Base-by-base conservation (phyloP, 495 filamentous ascomycete species). In the Neurospora sublineolata region DNA sequence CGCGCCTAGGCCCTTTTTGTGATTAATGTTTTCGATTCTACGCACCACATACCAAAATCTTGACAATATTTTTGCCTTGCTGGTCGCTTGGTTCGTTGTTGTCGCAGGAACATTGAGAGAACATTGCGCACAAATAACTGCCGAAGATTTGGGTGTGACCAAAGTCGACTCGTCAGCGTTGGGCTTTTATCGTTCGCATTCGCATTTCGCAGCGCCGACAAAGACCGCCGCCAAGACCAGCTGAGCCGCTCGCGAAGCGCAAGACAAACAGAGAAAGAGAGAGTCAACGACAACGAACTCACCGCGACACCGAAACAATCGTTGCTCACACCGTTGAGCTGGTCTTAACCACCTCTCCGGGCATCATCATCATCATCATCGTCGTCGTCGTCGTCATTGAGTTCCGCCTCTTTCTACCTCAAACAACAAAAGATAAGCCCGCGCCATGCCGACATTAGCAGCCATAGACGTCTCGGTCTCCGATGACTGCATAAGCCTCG, bases 381-480 rank as follows among this genome's bases (percentile, higher is more conserved):
- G n/a, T n/a, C n/a, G n/a, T n/a, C n/a, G n/a, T n/a, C n/a, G n/a
- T n/a, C n/a, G 67, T 40, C 23, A 37, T 39, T 18, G 58, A 73
- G 10, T 23, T 1, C 46, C 20, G 46, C 20, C 46, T 52, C 46
- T 52, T 12, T 27, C 10, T 44, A 70, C 20, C 11, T 58, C 46
- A 4, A 36, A 27, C 67, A 11, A 33, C 20, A 33, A 70, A 36
- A 60, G 9, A 52, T 23, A 36, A 23, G 41, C 36, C 60, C 38
- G 9, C 60, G 39, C 33, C 52, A 79, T 79, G 78, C 75, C 74
- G 46, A 77, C 72, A 42, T 74, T 79, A 37, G 75, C 77, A 44
- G 72, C 78, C 68, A 72, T 79, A 70, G 78, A 79, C 72, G 76
- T 77, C 44, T 79, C 74, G 9, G 78, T 79, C 42, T 71, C 68